Conservation (phyloP, 441 rosid genomes). For the Adansonia grandidieri region DNA sequence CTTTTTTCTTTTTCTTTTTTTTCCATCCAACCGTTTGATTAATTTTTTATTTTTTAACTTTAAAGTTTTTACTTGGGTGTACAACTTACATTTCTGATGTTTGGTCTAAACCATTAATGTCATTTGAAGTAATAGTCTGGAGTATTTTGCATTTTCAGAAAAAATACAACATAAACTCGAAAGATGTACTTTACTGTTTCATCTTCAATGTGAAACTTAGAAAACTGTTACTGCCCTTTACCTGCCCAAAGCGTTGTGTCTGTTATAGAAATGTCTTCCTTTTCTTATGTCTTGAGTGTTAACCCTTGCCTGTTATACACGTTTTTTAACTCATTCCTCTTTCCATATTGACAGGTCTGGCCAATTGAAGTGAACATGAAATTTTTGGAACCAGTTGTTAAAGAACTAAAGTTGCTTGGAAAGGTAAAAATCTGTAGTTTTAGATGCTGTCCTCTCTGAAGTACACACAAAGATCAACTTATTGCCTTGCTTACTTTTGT, state of each 20-base stretch:
- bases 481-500: neutral
- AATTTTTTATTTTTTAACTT: neutral
- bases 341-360: conserved; percentile 64
- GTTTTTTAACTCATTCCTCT: neutral
- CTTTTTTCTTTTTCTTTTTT: neutral
- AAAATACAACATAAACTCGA: neutral
- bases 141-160: neutral
- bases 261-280: neutral
- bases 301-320: neutral
- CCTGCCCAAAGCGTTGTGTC: neutral
- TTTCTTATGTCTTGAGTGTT: neutral
- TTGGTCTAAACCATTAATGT: neutral
- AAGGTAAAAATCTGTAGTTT: conserved; percentile 50
- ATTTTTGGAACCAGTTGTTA: conserved; percentile 80
- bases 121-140: neutral
- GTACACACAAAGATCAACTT: neutral
- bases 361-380: conserved; percentile 78
- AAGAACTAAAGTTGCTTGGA: conserved; percentile 76
- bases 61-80: neutral
- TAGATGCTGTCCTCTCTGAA: conserved; percentile 2
- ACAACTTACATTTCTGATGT: neutral
- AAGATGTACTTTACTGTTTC: neutral
- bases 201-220: neutral
- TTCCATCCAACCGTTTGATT: neutral
- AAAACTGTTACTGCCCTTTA: neutral